Conservation (phyloP, 331 rosid genomes). For the Quercus lobata region DNA sequence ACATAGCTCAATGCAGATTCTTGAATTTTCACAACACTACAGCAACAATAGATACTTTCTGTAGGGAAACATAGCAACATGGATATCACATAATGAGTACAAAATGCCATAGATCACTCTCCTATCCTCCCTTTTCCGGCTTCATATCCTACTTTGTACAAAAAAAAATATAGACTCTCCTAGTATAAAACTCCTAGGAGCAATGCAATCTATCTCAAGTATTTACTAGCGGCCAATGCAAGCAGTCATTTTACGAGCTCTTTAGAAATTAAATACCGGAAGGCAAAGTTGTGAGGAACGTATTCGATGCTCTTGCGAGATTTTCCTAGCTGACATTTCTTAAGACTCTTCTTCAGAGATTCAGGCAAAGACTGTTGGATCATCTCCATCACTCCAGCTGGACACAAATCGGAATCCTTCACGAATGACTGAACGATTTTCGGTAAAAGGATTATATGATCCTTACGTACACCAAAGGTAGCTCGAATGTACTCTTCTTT, state of each 20-base stretch:
- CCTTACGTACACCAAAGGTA: slow-evolving; percentile 82
- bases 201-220: slow-evolving; percentile 12
- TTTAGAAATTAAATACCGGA: slow-evolving; percentile 81
- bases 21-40: slow-evolving; percentile 8
- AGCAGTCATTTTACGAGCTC: slow-evolving; percentile 62
- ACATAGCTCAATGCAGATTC: slow-evolving; percentile 23
- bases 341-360: slow-evolving; percentile 59
- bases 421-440: slow-evolving; percentile 74
- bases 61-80: neutral
- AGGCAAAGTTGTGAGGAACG: slow-evolving; percentile 73
- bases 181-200: slow-evolving; percentile 5
- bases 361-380: slow-evolving; percentile 69
- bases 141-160: slow-evolving; percentile 56
- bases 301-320: slow-evolving; percentile 78
- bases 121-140: slow-evolving; percentile 5
- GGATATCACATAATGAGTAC: slow-evolving; percentile 13
- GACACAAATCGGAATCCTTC: slow-evolving; percentile 67
- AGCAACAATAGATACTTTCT: slow-evolving; percentile 18
- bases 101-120: slow-evolving; percentile 28
- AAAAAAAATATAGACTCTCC: slow-evolving; percentile 15
- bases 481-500: slow-evolving; percentile 86
- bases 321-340: slow-evolving; percentile 50
- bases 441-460: slow-evolving; percentile 66
- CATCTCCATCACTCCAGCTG: slow-evolving; percentile 62
- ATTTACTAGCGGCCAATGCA: neutral